Conservation (phyloP, 1,139 yeast species). For the Hyphopichia khmerensis region DNA sequence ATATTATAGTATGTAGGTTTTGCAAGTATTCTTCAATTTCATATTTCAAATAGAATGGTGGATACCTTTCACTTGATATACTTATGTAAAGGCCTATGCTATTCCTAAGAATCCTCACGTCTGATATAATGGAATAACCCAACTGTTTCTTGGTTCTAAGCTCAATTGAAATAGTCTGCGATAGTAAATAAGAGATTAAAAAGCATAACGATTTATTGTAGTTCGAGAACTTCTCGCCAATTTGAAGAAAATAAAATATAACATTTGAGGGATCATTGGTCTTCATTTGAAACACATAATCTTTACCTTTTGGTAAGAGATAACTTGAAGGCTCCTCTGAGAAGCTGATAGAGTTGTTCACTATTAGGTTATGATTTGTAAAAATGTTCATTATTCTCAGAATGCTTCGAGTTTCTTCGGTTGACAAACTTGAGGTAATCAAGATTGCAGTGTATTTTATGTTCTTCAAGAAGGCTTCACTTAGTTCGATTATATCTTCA, state of each 20-base stretch:
- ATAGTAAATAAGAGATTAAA: constrained; percentile 44
- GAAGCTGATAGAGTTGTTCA: neutral
- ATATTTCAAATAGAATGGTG: constrained; percentile 32
- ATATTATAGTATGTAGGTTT: constrained; percentile 20
- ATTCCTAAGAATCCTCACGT: constrained; percentile 48
- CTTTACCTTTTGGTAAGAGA: constrained; percentile 32
- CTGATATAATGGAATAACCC: constrained; percentile 50
- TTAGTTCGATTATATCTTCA: constrained; percentile 20
- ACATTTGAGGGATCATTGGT: constrained; percentile 51
- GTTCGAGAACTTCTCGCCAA: constrained; percentile 44
- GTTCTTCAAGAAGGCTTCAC: constrained; percentile 16
- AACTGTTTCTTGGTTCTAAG: constrained; percentile 50
- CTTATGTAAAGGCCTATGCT: constrained; percentile 58
- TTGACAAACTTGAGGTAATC: no score
- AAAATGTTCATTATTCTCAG: constrained; percentile 11
- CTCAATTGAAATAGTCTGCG: constrained; percentile 38
- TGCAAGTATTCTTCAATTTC: constrained; percentile 47
- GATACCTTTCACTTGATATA: constrained; percentile 45
- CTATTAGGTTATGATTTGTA: constrained; percentile 11
- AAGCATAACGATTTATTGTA: constrained; percentile 36
- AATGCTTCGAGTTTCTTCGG: constrained; percentile 43
- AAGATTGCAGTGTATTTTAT: constrained; percentile 38
- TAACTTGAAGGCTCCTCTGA: constrained; percentile 30
- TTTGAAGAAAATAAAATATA: constrained; percentile 52
- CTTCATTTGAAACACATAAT: constrained; percentile 25